Evolutionary conservation across 1,139 yeast genomes (phyloP).

Genomic region (Eremothecium cymbalariae): DNA sequence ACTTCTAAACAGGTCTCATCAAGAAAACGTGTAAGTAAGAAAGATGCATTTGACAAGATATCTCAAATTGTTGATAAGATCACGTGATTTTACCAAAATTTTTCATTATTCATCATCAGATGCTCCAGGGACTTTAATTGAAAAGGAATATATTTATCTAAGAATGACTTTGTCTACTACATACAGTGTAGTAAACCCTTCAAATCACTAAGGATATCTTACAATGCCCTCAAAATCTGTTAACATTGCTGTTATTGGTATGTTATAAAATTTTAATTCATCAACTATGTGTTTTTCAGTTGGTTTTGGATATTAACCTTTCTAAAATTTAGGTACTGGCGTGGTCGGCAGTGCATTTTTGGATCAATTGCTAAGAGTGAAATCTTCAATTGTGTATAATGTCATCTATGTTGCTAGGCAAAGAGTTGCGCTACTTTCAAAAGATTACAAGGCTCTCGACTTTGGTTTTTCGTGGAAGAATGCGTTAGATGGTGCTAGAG

Average conservation of each 20-base stretch:
- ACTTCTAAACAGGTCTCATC: constrained; percentile 8
- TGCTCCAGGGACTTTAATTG: too few species aligned
- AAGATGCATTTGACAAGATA: constrained; percentile 30
- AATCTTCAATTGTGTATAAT: constrained; percentile 51
- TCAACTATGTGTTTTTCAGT: background rate
- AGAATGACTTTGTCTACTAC: too few species aligned
- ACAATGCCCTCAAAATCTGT: constrained; percentile 25
- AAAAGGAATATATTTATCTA: too few species aligned
- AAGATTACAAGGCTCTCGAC: constrained; percentile 64
- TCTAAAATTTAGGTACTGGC: constrained; percentile 53
- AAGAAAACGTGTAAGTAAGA: constrained; percentile 29
- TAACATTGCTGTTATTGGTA: constrained; percentile 44
- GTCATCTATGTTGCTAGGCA: constrained; percentile 76
- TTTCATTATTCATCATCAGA: too few species aligned
- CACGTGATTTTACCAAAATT: constrained; percentile 6
- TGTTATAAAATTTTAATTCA: constrained; percentile 4
- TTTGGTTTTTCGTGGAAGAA: constrained; percentile 47
- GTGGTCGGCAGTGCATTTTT: constrained; percentile 91
- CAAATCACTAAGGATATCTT: too few species aligned
- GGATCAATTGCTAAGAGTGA: constrained; percentile 49
- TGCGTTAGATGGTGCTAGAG: constrained; percentile 40
- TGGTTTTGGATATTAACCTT: constrained; percentile 3
- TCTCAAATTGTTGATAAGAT: constrained; percentile 22
- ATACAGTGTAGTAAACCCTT: too few species aligned
- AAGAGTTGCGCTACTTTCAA: constrained; percentile 55